Conservation (phyloP, 345 rosid genomes). For the Salix suchowensis region DNA sequence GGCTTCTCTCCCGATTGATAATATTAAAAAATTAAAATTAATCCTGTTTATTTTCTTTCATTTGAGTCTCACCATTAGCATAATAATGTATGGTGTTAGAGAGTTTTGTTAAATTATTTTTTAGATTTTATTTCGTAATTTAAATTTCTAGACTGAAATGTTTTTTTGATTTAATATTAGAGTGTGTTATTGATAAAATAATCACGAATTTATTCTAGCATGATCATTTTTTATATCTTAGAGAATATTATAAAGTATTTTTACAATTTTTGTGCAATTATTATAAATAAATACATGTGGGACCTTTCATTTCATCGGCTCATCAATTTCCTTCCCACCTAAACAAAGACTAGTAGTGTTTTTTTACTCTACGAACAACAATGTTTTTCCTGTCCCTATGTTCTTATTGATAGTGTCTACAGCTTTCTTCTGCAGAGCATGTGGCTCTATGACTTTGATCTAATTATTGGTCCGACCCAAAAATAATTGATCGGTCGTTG, state of each 20-base stretch:
- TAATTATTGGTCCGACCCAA: constrained; percentile 9
- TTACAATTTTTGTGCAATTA: neutral
- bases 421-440: constrained; percentile 13
- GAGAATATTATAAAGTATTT: no score
- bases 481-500: constrained; percentile 4
- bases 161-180: no score
- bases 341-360: constrained; percentile 44
- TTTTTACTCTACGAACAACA: constrained; percentile 5
- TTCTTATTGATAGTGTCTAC: constrained; percentile 12
- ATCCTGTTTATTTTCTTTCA: neutral
- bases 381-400: constrained; percentile 23
- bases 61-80: neutral
- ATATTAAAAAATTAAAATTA: no score
- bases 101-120: no score
- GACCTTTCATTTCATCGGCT: constrained; percentile 31
- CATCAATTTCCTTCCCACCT: constrained; percentile 42
- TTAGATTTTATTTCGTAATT: no score
- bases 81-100: no score
- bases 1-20: constrained; percentile 3
- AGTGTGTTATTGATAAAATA: no score
- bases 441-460: constrained; percentile 20
- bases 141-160: no score
- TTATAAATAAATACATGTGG: constrained; percentile 13
- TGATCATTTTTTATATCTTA: no score
- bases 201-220: no score